These are phyloP conservation scores for Edaphochlamys debaryana DNA, from an alignment of 139 green algal species.

Conservation along the genomic window DNA sequence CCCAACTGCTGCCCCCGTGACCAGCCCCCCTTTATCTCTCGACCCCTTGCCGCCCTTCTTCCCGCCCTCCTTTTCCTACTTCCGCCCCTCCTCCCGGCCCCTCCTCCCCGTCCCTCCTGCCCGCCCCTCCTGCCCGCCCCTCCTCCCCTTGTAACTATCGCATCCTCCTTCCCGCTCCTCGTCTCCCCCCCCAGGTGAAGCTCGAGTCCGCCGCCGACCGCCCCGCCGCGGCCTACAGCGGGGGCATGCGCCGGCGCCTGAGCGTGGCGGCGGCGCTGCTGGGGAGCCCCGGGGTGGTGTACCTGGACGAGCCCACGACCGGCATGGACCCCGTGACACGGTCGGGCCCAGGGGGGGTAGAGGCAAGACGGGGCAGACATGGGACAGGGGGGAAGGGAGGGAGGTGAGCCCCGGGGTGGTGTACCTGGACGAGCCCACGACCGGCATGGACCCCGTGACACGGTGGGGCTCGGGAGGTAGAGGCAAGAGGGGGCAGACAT, in stretches of 20 bases:
- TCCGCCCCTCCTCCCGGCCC: no score
- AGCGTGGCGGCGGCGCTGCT: constrained; percentile 90
- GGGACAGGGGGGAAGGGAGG: no score
- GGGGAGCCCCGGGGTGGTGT: constrained; percentile 84
- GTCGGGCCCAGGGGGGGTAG: constrained; percentile 32
- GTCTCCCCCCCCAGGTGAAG: constrained; percentile 21
- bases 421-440: constrained; percentile 96
- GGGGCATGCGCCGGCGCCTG: constrained; percentile 86
- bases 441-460: constrained; percentile 88
- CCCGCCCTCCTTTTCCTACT: no score
- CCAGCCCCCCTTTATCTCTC: no score
- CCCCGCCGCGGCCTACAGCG: constrained; percentile 69
- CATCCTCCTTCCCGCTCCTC: background rate
- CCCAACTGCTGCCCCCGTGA: no score
- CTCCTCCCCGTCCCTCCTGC: background rate
- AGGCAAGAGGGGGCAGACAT: no score
- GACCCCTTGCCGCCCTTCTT: no score
- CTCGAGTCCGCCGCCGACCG: constrained; percentile 58
- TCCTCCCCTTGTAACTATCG: no score
- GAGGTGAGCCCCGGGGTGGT: background rate
- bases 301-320: constrained; percentile 95
- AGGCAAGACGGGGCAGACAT: no score
- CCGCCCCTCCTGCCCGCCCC: no score
- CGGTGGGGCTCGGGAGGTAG: no score
- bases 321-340: constrained; percentile 86